Evolutionary conservation across 78 protist genomes (phyloP), one percentile per base, ranked within the genome.

Genomic region (Planoprotostelium fungivorum): DNA sequence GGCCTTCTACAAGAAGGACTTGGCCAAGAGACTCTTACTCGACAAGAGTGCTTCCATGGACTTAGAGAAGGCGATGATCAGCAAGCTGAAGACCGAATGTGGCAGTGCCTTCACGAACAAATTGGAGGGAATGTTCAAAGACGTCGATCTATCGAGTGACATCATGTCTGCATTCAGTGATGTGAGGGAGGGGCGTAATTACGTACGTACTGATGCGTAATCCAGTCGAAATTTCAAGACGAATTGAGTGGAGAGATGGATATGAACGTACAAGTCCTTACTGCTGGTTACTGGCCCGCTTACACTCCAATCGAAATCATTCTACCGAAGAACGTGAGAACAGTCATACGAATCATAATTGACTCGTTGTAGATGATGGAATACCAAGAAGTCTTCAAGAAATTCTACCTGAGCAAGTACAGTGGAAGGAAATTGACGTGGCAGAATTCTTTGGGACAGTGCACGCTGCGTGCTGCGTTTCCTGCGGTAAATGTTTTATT

Each of bases 81-180:
- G 93, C 25, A 97, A 97, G 87, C 88, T 98, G 38, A 97, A 97
- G 89, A 93, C 88, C 0, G 94, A 93, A 87, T 98, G 99, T 85
- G 99, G 99, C 34, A 84, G 97, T 0, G 31, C 84, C 28, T 98
- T 97, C 89, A 97, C 99, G 0, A 63, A 37, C 51, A 96, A 98
- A 84, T 89, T 98, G 0, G 99, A 98, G 90, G 99, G 98, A 36
- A 98, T 98, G 99, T 93, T 98, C 89, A 95, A 97, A 88, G 99
- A 98, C 91, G 84, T 97, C 28, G 99, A 96, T 31, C 73, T 96
- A 29, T 88, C 93, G 0, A 35, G 38, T 0, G 98, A 96, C 28
- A 29, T 96, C 63, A 94, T 91, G 95, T 38, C 83, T 29, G 1
- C 88, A 10, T 95, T 89, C 88, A 86, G 63, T 36, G 89, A 91